Base-by-base conservation (phyloP, 306 rosid species). In the Styphnolobium japonicum region DNA sequence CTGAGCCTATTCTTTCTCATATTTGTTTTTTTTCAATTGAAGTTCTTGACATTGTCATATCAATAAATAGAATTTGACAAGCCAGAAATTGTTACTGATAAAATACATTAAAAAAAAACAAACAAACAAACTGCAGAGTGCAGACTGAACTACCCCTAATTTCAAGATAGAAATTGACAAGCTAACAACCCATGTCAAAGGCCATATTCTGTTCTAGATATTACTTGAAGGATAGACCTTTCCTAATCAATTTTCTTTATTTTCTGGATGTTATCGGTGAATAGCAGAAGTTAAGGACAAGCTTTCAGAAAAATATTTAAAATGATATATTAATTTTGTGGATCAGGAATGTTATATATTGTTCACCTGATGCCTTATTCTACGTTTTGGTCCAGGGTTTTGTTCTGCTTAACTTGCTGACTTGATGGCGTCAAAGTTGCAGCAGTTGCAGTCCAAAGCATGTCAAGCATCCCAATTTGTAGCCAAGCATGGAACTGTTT, bases 391-490 rank as follows among this genome's bases (percentile, higher is more conserved):
- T 40, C 2, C 3, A 79, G 51, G 77, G 18, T 56, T 71, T 80
- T 25, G 21, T 72, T 42, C 23, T 66, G 46, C 57, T 60, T 60
- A 27, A 33, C 34, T 81, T 75, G 67, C 71, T 67, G 51, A 48
- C 72, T 82, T 62, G 68, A 94, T 94, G 94, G 98, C 97, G 1
- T 73, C 98, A 0, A 91, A 86, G 84, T 85, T 89, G 90, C 89
- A 22, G 29, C 92, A 85, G 68, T 81, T 94, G 91, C 92, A 90
- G 75, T 88, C 97, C 29, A 91, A 87, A 86, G 98, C 95, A 48
- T 65, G 86, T 76, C 97, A 92, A 85, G 98, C 97, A 0, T 84
- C 98, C 11, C 89, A 91, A 45, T 80, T 87, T 67, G 78, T 86
- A 51, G 72, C 77, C 65, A 91, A 88, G 79, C 87, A 89, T 67